These are phyloP conservation scores for Tuber calosporum DNA, from an alignment of 495 filamentous ascomycete genomes.

Conservation along the genomic window DNA sequence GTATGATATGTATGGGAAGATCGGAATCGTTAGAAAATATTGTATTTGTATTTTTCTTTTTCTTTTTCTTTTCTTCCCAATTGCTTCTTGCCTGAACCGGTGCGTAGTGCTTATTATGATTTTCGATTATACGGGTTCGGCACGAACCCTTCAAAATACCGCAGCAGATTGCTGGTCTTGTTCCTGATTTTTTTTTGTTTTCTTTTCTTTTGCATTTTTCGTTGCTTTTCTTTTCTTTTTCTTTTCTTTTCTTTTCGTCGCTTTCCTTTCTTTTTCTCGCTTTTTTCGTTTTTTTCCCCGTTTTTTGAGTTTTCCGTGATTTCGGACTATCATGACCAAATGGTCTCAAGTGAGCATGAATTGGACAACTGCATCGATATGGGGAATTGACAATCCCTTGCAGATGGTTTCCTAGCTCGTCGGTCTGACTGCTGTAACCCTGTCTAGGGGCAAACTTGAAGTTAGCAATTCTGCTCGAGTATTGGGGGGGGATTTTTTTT, in stretches of 20 bases:
- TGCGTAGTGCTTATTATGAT: background rate
- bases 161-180: background rate
- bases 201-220: background rate
- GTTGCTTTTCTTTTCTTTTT: background rate
- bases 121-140: background rate
- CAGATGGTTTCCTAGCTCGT: background rate
- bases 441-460: background rate
- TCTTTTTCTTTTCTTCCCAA: background rate
- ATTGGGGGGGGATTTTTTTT: too few species aligned
- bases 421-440: background rate
- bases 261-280: too few species aligned
- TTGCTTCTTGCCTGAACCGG: background rate
- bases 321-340: background rate
- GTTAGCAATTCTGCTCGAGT: background rate
- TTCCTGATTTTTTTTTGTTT: constrained; percentile 1
- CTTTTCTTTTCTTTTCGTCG: background rate
- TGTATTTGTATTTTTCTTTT: background rate
- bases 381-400: background rate
- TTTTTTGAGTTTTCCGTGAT: background rate
- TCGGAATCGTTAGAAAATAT: background rate
- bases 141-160: background rate
- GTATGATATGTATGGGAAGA: background rate
- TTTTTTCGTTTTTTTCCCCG: background rate
- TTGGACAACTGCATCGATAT: background rate
- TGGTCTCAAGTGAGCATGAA: background rate